phyloP scores from a whole-genome alignment of 805 yeast genomes.

The Nakazawaea sp. region DNA sequence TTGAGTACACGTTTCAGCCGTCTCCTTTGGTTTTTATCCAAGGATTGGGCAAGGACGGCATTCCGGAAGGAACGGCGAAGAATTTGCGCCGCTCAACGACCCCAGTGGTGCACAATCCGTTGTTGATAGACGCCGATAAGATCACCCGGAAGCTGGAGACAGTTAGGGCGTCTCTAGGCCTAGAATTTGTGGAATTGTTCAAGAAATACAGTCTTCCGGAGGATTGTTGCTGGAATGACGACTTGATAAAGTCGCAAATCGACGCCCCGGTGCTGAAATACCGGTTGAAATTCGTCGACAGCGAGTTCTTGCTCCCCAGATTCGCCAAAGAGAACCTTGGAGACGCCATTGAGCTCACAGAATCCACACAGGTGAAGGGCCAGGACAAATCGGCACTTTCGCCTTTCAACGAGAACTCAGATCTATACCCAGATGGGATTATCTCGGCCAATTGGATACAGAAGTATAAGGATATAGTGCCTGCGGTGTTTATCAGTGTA shows the following conservation, averaged over 20 bases:
- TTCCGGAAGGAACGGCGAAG: slow-evolving; percentile 14
- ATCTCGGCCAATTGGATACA: slow-evolving; percentile 44
- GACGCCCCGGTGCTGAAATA: slow-evolving; percentile 17
- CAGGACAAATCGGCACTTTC: slow-evolving; percentile 26
- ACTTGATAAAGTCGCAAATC: slow-evolving; percentile 14
- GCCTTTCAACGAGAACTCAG: slow-evolving; percentile 35
- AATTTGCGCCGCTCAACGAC: slow-evolving; percentile 5
- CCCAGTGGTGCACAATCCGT: slow-evolving; percentile 7
- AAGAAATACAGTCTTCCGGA: slow-evolving; percentile 18
- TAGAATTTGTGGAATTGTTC: slow-evolving; percentile 24
- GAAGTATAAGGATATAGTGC: slow-evolving; percentile 41
- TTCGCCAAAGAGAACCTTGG: background rate
- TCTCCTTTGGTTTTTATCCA: slow-evolving; percentile 35
- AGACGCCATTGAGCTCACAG: background rate
- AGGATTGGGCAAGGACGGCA: slow-evolving; percentile 27
- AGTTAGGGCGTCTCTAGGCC: slow-evolving; percentile 20
- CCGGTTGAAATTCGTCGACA: slow-evolving; percentile 24
- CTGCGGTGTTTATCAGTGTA: slow-evolving; percentile 39
- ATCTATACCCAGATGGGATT: slow-evolving; percentile 32
- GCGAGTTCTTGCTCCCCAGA: slow-evolving; percentile 18
- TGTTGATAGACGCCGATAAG: slow-evolving; percentile 11
- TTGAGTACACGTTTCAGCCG: slow-evolving; percentile 24
- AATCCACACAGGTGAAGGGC: background rate
- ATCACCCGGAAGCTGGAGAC: slow-evolving; percentile 15
- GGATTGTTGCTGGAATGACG: slow-evolving; percentile 13